Percentiles rank a stretch among this genome's conserved stretches.
These are phyloP conservation scores for Boechera stricta DNA, from an alignment of 345 rosid species.

Conservation along the genomic window DNA sequence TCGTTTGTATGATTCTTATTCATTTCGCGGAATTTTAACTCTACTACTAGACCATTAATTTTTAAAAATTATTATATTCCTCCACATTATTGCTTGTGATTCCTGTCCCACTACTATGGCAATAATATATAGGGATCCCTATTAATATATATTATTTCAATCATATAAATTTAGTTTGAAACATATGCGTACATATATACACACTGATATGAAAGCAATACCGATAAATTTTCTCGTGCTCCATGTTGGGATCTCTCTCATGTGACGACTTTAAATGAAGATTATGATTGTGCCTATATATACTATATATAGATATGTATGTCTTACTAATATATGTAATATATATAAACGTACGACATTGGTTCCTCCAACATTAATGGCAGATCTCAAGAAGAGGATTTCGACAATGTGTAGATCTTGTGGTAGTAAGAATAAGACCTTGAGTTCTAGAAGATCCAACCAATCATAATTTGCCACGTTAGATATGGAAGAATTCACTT, in stretches of 20 bases:
- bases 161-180: constrained; percentile 9
- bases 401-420: constrained; percentile 50
- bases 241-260: constrained; percentile 49
- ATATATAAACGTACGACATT: constrained; percentile 51
- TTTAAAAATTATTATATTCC: constrained; percentile 17
- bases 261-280: constrained; percentile 42
- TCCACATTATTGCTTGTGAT: constrained; percentile 43
- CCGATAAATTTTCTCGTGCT: constrained; percentile 43
- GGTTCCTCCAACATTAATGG: constrained; percentile 53
- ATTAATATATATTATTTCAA: constrained; percentile 22
- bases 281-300: constrained; percentile 13
- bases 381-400: constrained; percentile 53
- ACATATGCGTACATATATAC: constrained; percentile 38
- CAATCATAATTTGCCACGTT: constrained; percentile 41
- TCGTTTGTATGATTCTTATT: constrained; percentile 11
- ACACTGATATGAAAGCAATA: constrained; percentile 36
- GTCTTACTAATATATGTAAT: not conserved
- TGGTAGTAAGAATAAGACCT: constrained; percentile 46
- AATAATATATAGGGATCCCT: constrained; percentile 29
- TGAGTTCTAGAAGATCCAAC: constrained; percentile 38
- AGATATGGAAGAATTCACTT: constrained; percentile 15
- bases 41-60: constrained; percentile 1
- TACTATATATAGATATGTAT: not conserved
- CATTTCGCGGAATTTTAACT: constrained; percentile 26
- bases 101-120: constrained; percentile 41